Evolutionary conservation across 2,329 filamentous ascomycete genomes (phyloP).

Genomic region (Trichoderma oligosporum): DNA sequence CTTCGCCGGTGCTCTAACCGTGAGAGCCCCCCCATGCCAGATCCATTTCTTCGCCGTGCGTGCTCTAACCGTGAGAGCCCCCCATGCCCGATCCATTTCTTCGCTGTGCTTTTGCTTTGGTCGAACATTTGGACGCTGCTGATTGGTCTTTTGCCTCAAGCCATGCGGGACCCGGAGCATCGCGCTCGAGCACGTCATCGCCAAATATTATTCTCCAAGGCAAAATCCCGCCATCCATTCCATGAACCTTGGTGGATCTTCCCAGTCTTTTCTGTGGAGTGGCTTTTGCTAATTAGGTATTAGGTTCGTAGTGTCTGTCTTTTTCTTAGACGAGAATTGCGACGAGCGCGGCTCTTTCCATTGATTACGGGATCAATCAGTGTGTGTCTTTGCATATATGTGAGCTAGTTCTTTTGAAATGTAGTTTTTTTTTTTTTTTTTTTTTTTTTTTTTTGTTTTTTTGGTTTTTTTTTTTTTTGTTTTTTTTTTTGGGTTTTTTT

Average conservation of each 20-base stretch:
- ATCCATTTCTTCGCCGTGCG: background rate
- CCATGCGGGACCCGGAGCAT: conserved; percentile 24
- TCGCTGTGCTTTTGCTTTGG: conserved; percentile 5
- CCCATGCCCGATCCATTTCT: too few relatives aligned
- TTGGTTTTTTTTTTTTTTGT: too few relatives aligned
- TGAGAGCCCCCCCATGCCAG: background rate
- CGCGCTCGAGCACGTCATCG: conserved; percentile 36
- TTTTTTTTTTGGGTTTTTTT: background rate
- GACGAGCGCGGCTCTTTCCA: background rate
- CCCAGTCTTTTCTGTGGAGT: conserved; percentile 9
- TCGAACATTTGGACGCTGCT: conserved; percentile 4
- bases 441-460: too few relatives aligned
- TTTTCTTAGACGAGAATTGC: too few relatives aligned
- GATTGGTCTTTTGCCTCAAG: conserved; percentile 28
- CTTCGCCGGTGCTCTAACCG: too few relatives aligned
- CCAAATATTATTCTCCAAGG: conserved; percentile 12
- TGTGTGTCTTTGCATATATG: too few relatives aligned
- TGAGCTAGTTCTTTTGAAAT: too few relatives aligned
- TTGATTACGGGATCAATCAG: conserved; percentile 16
- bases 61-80: too few relatives aligned
- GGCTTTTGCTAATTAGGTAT: too few relatives aligned
- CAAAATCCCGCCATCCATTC: conserved; percentile 18
- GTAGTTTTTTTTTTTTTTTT: too few relatives aligned
- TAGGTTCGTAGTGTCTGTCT: too few relatives aligned
- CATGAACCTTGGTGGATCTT: background rate